Percentiles rank a stretch among this genome's conserved stretches.
Evolutionary conservation across 164 flowering plant genomes (phyloP).

Genomic region (Stephania cephalantha): DNA sequence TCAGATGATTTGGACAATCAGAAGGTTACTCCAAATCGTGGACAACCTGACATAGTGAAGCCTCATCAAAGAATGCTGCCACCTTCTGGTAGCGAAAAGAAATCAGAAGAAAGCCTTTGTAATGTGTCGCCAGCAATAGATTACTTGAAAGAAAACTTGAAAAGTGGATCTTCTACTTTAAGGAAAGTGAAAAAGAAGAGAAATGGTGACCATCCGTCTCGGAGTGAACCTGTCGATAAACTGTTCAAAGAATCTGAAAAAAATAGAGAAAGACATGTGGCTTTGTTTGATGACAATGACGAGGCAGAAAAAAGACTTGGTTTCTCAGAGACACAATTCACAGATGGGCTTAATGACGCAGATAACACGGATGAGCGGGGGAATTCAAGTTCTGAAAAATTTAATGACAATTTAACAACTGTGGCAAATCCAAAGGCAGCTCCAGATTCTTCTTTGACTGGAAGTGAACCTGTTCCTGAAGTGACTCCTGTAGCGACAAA

Average conservation of each 20-base stretch:
- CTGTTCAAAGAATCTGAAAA: constrained; percentile 32
- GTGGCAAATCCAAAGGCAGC: constrained; percentile 22
- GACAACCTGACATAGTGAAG: constrained; percentile 12
- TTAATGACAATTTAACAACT: constrained; percentile 21
- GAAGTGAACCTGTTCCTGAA: constrained; percentile 31
- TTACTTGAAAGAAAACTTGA: constrained; percentile 23
- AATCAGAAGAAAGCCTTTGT: constrained; percentile 27
- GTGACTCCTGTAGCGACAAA: constrained; percentile 26
- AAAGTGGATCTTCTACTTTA: constrained; percentile 16
- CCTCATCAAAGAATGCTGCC: constrained; percentile 16
- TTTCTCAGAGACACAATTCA: constrained; percentile 12
- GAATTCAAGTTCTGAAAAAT: constrained; percentile 27
- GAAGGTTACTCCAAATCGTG: constrained; percentile 17
- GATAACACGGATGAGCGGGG: constrained; percentile 27
- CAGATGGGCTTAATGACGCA: constrained; percentile 27
- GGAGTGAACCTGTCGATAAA: constrained; percentile 21
- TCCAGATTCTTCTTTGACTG: constrained; percentile 19
- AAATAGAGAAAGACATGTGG: constrained; percentile 27
- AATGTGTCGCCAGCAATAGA: constrained; percentile 18
- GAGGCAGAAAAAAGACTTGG: constrained; percentile 10
- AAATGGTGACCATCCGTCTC: constrained; percentile 16
- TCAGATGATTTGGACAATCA: constrained; percentile 13
- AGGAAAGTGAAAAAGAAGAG: constrained; percentile 23
- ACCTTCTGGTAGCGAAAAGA: constrained; percentile 30
- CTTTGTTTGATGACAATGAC: constrained; percentile 4